A percentile compares a stretch with the other conserved stretches of the same genome.
Conservation (phyloP, 73 alveolate genomes). For the Tetrahymena elliotti region DNA sequence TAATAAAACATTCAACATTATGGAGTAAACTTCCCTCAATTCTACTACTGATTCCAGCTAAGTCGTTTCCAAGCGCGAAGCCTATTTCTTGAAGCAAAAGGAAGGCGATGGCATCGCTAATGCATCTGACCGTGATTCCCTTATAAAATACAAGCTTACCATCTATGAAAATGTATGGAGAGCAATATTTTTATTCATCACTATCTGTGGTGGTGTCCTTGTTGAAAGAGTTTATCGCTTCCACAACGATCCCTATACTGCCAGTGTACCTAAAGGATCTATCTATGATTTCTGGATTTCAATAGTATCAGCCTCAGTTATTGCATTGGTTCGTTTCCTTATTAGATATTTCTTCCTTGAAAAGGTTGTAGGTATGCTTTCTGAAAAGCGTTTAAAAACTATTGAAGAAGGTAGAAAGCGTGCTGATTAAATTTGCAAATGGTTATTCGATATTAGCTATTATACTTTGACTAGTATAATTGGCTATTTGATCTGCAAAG, state of each 20-base stretch:
- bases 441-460: neutral
- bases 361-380: neutral
- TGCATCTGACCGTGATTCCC: neutral
- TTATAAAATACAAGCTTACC: neutral
- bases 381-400: neutral
- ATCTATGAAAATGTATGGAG: neutral
- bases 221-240: neutral
- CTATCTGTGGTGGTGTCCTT: neutral
- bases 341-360: neutral
- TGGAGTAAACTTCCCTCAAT: neutral
- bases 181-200: neutral
- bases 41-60: neutral
- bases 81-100: neutral
- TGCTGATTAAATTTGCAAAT: neutral
- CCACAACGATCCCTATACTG: neutral
- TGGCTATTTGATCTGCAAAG: neutral
- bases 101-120: neutral
- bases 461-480: neutral
- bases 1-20: neutral
- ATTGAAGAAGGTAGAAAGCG: neutral
- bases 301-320: neutral
- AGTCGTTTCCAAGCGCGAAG: neutral
- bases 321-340: neutral
- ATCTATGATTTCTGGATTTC: neutral
- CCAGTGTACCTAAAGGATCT: neutral